phyloP scores from a whole-genome alignment of 1,139 yeast genomes.

The Yamadazyma conglobata region DNA sequence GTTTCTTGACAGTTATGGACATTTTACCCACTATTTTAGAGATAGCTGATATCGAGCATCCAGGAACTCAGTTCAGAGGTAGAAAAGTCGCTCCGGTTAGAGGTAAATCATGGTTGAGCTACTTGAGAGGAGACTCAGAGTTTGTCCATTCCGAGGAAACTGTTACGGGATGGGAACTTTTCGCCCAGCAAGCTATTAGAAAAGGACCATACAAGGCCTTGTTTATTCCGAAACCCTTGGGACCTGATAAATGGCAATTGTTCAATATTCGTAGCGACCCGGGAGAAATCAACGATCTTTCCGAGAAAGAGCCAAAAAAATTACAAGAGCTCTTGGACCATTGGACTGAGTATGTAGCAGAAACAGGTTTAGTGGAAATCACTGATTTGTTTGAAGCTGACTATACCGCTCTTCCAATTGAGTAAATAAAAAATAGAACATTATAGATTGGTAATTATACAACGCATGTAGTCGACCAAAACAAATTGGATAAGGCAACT shows the following conservation, averaged over 20 bases:
- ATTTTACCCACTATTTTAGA: conserved; percentile 52
- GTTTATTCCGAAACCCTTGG: conserved; percentile 47
- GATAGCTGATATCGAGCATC: conserved; percentile 43
- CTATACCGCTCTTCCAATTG: conserved; percentile 3
- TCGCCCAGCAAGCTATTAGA: conserved; percentile 54
- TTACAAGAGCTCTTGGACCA: conserved; percentile 39
- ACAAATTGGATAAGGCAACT: too few relatives aligned
- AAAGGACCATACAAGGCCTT: conserved; percentile 49
- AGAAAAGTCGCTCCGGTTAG: conserved; percentile 35
- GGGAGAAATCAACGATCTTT: conserved; percentile 46
- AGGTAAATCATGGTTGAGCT: conserved; percentile 41
- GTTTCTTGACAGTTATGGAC: conserved; percentile 57
- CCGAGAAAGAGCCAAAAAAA: conserved; percentile 27
- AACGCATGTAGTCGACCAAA: too few relatives aligned
- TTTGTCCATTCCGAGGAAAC: conserved; percentile 41
- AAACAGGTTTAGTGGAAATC: conserved; percentile 48
- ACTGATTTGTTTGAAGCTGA: conserved; percentile 3
- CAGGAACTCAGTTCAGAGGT: conserved; percentile 36
- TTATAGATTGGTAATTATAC: too few relatives aligned
- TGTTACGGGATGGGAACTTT: conserved; percentile 57
- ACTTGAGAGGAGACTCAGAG: conserved; percentile 22
- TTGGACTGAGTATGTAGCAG: conserved; percentile 54
- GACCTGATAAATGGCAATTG: conserved; percentile 49
- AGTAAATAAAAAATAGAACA: too few relatives aligned
- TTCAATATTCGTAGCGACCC: conserved; percentile 42